Base-by-base conservation (phyloP, 2,329 filamentous ascomycete genomes). In the Grosmannia huntii region DNA sequence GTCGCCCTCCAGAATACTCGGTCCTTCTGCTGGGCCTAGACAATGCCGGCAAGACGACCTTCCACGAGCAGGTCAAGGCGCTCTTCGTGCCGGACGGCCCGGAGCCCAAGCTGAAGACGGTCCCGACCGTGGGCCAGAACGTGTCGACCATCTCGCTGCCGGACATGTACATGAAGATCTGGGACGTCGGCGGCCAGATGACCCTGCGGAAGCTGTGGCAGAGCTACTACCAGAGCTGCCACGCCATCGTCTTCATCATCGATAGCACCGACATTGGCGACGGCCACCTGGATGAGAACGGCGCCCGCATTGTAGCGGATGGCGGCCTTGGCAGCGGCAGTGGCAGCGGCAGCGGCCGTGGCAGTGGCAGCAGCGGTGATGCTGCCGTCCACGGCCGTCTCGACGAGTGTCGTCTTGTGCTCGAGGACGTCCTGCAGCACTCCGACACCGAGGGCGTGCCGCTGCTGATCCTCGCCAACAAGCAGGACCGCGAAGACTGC, bases 21-120 rank as follows among this genome's bases (percentile, higher is more conserved):
- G 89, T 96, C 68, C 89, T 97, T 68, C 86, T 97, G 65, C 88
- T 97, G 66, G 94, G 94, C 62, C 88, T 97, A 68, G 94, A 97
- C 78, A 97, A 97, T 70, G 94, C 94, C 61, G 94, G 94, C 72
- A 97, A 97, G 78, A 97, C 94, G 48, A 97, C 94, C 28, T 91
- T 97, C 69, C 90, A 96, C 73, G 90, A 95, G 70, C 91, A 96
- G 72, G 90, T 97, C 72, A 96, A 96, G 75, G 83, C 90, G 57
- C 80, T 95, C 68, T 96, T 90, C 78, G 79, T 84, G 62, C 78
- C 83, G 51, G 76, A 78, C 62, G 75, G 73, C 59, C 80, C 76
- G 57, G 81, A 75, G 70, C 88, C 76, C 67, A 91, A 79, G 73
- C 83, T 76, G 65, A 91, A 94, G 70, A 96, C 92, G 51, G 92